Evolutionary conservation across 2,329 filamentous ascomycete species (phyloP).

Genomic region (Cytospora chrysosperma): DNA sequence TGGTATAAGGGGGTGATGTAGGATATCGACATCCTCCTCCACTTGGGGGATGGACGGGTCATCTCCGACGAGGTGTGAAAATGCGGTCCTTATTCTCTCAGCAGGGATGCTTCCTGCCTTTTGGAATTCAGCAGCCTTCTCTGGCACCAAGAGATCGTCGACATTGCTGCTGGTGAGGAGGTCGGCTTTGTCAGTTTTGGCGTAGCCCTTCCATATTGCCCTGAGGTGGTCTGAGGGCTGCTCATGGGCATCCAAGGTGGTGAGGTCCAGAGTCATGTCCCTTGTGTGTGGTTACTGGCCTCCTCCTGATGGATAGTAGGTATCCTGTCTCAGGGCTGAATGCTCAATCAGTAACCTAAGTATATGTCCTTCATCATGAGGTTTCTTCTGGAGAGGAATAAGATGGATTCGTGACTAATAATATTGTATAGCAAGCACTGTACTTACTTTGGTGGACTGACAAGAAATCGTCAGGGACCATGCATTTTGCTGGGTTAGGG

Average conservation of each 20-base stretch:
- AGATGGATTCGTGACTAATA: no score
- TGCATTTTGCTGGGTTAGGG: background rate
- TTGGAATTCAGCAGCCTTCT: constrained; percentile 45
- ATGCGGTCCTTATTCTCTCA: constrained; percentile 43
- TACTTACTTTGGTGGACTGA: no score
- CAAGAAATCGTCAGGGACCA: background rate
- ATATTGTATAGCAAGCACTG: no score
- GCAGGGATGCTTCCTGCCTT: constrained; percentile 44
- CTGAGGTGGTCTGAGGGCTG: constrained; percentile 71
- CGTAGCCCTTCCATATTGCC: constrained; percentile 71
- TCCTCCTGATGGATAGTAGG: background rate
- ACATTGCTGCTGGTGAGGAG: constrained; percentile 56
- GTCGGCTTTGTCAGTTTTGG: constrained; percentile 55
- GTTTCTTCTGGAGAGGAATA: no score
- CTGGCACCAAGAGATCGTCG: constrained; percentile 47
- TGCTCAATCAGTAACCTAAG: background rate
- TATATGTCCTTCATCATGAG: no score
- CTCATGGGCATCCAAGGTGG: constrained; percentile 70
- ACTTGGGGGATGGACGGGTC: constrained; percentile 33
- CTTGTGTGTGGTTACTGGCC: background rate
- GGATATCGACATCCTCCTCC: constrained; percentile 49
- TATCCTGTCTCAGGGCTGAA: background rate
- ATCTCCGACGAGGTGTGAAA: constrained; percentile 40
- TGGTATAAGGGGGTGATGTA: constrained; percentile 65
- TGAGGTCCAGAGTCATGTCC: constrained; percentile 43